Percentiles rank a stretch among this genome's conserved stretches.
phyloP scores from a whole-genome alignment of 176 grass and related monocot species.

The Thalia dealbata region DNA sequence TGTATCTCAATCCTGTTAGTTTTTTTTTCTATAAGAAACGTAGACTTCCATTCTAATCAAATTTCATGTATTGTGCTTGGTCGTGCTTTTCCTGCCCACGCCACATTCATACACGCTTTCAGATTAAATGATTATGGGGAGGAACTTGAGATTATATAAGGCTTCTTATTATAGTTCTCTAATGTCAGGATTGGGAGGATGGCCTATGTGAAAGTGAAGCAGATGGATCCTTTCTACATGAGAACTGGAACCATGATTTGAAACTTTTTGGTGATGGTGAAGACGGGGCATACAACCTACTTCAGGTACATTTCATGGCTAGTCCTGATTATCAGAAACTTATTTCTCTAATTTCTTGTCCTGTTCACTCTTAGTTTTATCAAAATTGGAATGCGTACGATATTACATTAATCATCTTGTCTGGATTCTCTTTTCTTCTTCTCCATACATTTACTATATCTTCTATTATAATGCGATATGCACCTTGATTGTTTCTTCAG shows the following conservation, averaged over 20 bases:
- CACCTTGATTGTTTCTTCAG: constrained; percentile 20
- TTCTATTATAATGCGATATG: neutral
- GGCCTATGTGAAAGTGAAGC: constrained; percentile 60
- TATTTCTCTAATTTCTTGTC: neutral
- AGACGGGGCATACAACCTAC: constrained; percentile 60
- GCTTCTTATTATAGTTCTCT: neutral
- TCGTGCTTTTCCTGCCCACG: no score
- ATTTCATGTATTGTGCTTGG: no score
- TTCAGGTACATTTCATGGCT: constrained; percentile 41
- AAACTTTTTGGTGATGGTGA: constrained; percentile 54
- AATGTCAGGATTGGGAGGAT: constrained; percentile 80
- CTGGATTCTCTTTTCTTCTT: neutral
- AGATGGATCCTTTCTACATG: constrained; percentile 59
- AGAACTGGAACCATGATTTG: constrained; percentile 55
- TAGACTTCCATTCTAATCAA: no score
- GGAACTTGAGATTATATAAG: no score
- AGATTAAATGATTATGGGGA: no score
- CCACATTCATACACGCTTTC: no score
- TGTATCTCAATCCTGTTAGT: no score
- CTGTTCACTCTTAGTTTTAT: neutral
- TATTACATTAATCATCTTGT: no score
- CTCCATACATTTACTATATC: neutral
- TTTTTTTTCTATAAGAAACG: no score
- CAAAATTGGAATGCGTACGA: neutral
- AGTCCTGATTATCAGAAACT: neutral